These are phyloP conservation scores for Hirschfeldia incana DNA, from an alignment of 345 rosid genomes.

Conservation along the genomic window DNA sequence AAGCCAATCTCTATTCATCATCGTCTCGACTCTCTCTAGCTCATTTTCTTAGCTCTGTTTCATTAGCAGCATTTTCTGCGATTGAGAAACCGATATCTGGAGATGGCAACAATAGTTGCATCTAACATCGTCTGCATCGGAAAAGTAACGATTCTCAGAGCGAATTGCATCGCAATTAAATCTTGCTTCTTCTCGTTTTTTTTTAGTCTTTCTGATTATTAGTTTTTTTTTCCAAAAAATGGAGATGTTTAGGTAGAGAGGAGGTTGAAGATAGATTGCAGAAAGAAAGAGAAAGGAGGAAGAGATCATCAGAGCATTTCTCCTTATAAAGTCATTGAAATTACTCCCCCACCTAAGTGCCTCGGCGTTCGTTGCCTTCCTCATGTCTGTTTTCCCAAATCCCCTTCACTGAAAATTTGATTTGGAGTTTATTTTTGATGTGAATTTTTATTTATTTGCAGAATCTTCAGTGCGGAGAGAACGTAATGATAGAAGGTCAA, in stretches of 20 bases:
- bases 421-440: background rate
- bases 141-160: conserved; percentile 36
- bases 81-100: background rate
- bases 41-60: background rate
- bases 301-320: conserved; percentile 38
- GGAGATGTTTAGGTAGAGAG: conserved; percentile 37
- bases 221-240: background rate
- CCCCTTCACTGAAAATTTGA: background rate
- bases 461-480: conserved; percentile 90
- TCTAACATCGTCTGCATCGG: conserved; percentile 41
- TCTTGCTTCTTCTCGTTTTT: background rate
- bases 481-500: conserved; percentile 85
- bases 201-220: background rate
- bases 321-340: conserved; percentile 87
- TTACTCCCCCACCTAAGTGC: conserved; percentile 90
- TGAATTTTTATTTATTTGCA: conserved; percentile 29
- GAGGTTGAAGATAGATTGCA: conserved; percentile 49
- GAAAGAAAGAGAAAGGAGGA: conserved; percentile 71
- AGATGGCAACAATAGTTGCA: conserved; percentile 47
- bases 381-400: conserved; percentile 45
- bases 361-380: conserved; percentile 91
- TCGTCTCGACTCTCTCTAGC: background rate
- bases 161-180: background rate
- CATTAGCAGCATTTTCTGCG: background rate
- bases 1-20: background rate